These are phyloP conservation scores for Beta lomatogona DNA, from an alignment of 179 eudicot species.

Conservation along the genomic window DNA sequence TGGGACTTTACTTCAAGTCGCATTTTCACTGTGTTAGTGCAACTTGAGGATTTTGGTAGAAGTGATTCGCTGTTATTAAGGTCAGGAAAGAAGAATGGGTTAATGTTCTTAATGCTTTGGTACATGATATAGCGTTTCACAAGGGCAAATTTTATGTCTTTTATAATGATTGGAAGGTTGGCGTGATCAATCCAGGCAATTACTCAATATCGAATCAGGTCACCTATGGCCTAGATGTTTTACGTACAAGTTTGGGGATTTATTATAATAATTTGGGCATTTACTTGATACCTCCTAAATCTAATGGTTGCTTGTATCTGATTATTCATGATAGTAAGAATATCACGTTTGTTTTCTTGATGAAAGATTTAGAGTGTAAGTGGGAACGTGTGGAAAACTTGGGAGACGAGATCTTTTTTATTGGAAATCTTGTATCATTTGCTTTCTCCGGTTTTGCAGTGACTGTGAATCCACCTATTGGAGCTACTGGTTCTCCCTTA, in stretches of 20 bases:
- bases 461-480: background rate
- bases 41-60: background rate
- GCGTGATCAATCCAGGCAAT: background rate
- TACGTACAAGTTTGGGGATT: too few species aligned
- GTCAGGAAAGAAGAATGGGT: background rate
- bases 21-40: background rate
- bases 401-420: too few species aligned
- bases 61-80: background rate
- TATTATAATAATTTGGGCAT: too few species aligned
- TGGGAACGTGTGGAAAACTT: too few species aligned
- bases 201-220: too few species aligned
- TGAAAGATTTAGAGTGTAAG: too few species aligned
- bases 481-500: too few species aligned
- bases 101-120: too few species aligned
- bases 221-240: too few species aligned
- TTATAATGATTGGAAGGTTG: background rate
- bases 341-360: too few species aligned
- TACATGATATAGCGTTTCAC: background rate
- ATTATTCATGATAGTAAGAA: background rate
- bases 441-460: too few species aligned
- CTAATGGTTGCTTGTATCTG: background rate
- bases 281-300: background rate
- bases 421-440: too few species aligned
- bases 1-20: background rate
- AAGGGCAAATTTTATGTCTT: background rate